phyloP scores from a whole-genome alignment of 495 filamentous ascomycete species.

The Penicillium canariense region DNA sequence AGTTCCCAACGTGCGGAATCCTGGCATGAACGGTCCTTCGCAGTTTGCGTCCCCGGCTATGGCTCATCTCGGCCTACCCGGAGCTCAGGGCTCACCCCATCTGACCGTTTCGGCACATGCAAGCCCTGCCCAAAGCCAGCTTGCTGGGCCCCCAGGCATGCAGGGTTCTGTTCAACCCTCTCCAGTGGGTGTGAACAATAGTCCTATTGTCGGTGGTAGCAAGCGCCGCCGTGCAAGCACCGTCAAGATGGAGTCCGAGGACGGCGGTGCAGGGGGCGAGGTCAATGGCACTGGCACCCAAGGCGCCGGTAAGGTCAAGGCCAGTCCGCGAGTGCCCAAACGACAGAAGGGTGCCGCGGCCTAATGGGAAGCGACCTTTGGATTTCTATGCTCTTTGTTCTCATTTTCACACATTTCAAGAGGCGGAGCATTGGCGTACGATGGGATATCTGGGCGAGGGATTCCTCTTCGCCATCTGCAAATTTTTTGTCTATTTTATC shows the following conservation, averaged over 20 bases:
- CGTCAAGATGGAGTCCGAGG: slow-evolving; percentile 74
- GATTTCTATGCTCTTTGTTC: slow-evolving; percentile 7
- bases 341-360: slow-evolving; percentile 50
- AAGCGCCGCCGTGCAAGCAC: slow-evolving; percentile 75
- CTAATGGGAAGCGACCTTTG: slow-evolving; percentile 11
- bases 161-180: slow-evolving; percentile 66
- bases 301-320: slow-evolving; percentile 51
- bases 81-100: slow-evolving; percentile 43
- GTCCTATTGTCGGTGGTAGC: slow-evolving; percentile 67
- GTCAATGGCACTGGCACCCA: slow-evolving; percentile 47
- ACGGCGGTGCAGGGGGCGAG: slow-evolving; percentile 40
- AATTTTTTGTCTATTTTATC: slow-evolving; percentile 23
- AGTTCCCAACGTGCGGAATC: slow-evolving; percentile 33
- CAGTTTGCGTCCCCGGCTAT: slow-evolving; percentile 54
- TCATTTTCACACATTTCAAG: slow-evolving; percentile 26
- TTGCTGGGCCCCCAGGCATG: slow-evolving; percentile 56
- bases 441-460: slow-evolving; percentile 33
- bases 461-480: slow-evolving; percentile 12
- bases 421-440: slow-evolving; percentile 36
- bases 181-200: slow-evolving; percentile 81
- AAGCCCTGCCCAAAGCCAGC: slow-evolving; percentile 45
- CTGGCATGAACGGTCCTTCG: slow-evolving; percentile 38
- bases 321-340: slow-evolving; percentile 56
- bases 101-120: slow-evolving; percentile 46
- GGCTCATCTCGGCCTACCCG: slow-evolving; percentile 48